These are phyloP conservation scores for Raddia guianensis DNA, from an alignment of 176 grass and related monocot genomes.

Conservation along the genomic window DNA sequence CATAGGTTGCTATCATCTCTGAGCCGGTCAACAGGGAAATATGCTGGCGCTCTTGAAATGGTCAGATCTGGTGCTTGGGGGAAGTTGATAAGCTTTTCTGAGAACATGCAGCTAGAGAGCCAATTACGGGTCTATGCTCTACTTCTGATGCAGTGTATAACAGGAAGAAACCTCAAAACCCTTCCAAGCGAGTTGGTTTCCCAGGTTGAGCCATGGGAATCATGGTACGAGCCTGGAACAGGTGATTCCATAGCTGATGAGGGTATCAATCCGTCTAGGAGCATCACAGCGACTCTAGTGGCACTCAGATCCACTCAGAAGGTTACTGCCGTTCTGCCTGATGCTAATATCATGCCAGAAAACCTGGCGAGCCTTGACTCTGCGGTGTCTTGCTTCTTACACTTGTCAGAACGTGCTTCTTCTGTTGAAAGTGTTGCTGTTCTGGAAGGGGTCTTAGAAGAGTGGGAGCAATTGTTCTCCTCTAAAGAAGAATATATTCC, in stretches of 20 bases:
- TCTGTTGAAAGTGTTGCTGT: constrained; percentile 56
- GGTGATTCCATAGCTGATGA: constrained; percentile 46
- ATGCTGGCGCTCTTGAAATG: constrained; percentile 62
- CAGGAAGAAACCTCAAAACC: constrained; percentile 76
- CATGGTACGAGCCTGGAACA: constrained; percentile 67
- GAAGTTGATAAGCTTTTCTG: constrained; percentile 70
- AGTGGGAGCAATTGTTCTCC: constrained; percentile 93
- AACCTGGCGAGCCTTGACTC: constrained; percentile 66
- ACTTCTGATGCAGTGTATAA: constrained; percentile 90
- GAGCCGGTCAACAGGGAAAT: constrained; percentile 59
- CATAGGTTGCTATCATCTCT: constrained; percentile 75
- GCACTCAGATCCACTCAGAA: constrained; percentile 90
- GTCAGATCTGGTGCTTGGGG: constrained; percentile 76
- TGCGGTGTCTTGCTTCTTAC: constrained; percentile 86
- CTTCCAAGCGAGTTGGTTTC: constrained; percentile 77
- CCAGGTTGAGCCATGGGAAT: constrained; percentile 90
- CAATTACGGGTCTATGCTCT: constrained; percentile 71
- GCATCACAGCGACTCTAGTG: constrained; percentile 77
- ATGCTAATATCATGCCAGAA: constrained; percentile 67
- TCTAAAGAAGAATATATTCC: constrained; percentile 48
- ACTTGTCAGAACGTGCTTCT: constrained; percentile 65
- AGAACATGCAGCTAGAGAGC: constrained; percentile 77
- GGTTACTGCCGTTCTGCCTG: constrained; percentile 53
- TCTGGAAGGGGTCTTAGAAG: constrained; percentile 80
- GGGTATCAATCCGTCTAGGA: constrained; percentile 46